Conservation (phyloP, 306 rosid species). For the Datisca glomerata region DNA sequence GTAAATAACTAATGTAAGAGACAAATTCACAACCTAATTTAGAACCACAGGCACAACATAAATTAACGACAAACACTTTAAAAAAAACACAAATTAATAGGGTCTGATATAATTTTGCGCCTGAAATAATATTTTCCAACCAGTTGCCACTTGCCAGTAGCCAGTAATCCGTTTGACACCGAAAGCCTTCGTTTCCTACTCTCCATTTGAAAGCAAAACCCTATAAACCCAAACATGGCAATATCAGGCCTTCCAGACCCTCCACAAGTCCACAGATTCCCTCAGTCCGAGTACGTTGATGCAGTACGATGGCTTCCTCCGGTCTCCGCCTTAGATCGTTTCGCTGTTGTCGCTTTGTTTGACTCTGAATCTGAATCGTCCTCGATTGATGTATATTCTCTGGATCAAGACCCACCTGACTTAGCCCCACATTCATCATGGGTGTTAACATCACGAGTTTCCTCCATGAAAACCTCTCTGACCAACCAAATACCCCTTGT, state of each 20-base stretch:
- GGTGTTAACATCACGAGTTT: constrained; percentile 46
- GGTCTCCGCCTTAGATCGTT: constrained; percentile 46
- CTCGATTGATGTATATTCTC: constrained; percentile 44
- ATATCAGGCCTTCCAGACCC: constrained; percentile 27
- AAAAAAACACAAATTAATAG: no score
- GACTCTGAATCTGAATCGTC: constrained; percentile 45
- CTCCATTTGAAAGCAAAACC: no score
- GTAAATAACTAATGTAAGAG: no score
- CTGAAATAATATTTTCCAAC: no score
- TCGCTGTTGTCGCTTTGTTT: constrained; percentile 47
- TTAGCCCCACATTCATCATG: constrained; percentile 39
- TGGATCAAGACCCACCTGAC: constrained; percentile 24
- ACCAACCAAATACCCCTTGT: constrained; percentile 41
- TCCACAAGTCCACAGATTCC: constrained; percentile 38
- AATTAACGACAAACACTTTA: no score
- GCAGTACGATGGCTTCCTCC: constrained; percentile 85
- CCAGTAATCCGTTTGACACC: no score
- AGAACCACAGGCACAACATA: no score
- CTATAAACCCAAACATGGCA: constrained; percentile 34
- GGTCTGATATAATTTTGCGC: no score
- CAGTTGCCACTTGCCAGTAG: no score
- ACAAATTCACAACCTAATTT: no score
- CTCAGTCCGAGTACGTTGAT: constrained; percentile 58
- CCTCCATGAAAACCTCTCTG: constrained; percentile 46
- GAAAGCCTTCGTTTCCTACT: no score